Conservation (phyloP, 2,329 filamentous ascomycete genomes). For the Phialophora chinensis region DNA sequence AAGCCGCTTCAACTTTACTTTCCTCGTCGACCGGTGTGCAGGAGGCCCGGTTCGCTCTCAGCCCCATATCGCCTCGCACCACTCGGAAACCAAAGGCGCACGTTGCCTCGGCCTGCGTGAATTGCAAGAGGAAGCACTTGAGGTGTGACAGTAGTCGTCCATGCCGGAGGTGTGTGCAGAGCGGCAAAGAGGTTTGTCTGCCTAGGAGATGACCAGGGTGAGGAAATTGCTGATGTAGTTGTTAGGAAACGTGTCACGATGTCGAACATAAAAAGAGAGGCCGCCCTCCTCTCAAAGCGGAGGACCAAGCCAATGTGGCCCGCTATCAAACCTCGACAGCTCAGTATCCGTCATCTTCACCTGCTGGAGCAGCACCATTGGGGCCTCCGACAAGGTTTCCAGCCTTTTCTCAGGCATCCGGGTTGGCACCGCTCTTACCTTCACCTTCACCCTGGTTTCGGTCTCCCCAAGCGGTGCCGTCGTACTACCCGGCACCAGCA, state of each 20-base stretch:
- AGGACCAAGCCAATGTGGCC: conserved; percentile 14
- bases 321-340: conserved; percentile 16
- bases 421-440: conserved; percentile 25
- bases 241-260: conserved; percentile 52
- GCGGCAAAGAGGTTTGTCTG: conserved; percentile 53
- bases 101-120: conserved; percentile 56
- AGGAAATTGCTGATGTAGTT: conserved; percentile 21
- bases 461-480: conserved; percentile 16
- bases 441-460: conserved; percentile 26
- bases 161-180: conserved; percentile 53
- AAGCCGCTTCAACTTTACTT: conserved; percentile 22
- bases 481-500: conserved; percentile 31
- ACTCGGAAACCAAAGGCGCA: conserved; percentile 55
- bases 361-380: conserved; percentile 13
- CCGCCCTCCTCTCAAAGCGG: conserved; percentile 36
- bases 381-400: conserved; percentile 26
- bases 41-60: conserved; percentile 32
- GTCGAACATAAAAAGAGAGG: conserved; percentile 55
- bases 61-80: conserved; percentile 45
- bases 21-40: conserved; percentile 31
- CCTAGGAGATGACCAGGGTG: neutral
- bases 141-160: conserved; percentile 54
- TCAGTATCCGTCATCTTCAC: conserved; percentile 18
- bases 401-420: conserved; percentile 18
- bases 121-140: conserved; percentile 57